Evolutionary conservation across 345 rosid genomes (phyloP).

Genomic region (Cardiospermum halicacabum): DNA sequence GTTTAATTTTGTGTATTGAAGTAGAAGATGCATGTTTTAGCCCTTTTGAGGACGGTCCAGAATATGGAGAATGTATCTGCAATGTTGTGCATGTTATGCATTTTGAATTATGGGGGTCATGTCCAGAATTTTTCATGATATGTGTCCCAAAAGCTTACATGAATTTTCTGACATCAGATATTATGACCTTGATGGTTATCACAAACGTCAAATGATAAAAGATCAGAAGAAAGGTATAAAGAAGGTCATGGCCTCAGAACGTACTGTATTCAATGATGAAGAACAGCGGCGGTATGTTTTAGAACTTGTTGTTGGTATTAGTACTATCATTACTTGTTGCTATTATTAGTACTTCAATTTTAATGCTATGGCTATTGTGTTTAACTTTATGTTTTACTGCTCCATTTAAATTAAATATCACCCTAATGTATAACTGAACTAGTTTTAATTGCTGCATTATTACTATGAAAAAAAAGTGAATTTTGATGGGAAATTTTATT

Average conservation of each 20-base stretch:
- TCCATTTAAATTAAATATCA: neutral
- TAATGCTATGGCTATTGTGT: neutral
- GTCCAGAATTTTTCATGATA: neutral
- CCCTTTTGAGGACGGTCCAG: neutral
- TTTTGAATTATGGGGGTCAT: neutral
- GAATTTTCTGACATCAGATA: conserved; percentile 45
- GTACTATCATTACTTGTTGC: no score
- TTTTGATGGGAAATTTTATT: neutral
- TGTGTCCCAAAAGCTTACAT: neutral
- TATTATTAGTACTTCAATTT: no score
- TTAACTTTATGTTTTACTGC: neutral
- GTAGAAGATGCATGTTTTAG: neutral
- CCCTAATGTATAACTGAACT: conserved; percentile 1
- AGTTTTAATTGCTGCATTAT: neutral
- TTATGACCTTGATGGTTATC: conserved; percentile 84
- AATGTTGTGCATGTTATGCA: neutral
- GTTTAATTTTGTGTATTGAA: conserved; percentile 5
- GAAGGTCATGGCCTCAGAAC: conserved; percentile 55
- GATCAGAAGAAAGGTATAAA: conserved; percentile 63
- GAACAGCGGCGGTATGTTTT: conserved; percentile 76
- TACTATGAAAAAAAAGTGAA: neutral
- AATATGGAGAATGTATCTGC: neutral
- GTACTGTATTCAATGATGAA: conserved; percentile 90
- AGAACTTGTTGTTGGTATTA: neutral
- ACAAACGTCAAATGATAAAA: conserved; percentile 64